phyloP scores from a whole-genome alignment of 163 green algal genomes.

The Chlorella variabilis region DNA sequence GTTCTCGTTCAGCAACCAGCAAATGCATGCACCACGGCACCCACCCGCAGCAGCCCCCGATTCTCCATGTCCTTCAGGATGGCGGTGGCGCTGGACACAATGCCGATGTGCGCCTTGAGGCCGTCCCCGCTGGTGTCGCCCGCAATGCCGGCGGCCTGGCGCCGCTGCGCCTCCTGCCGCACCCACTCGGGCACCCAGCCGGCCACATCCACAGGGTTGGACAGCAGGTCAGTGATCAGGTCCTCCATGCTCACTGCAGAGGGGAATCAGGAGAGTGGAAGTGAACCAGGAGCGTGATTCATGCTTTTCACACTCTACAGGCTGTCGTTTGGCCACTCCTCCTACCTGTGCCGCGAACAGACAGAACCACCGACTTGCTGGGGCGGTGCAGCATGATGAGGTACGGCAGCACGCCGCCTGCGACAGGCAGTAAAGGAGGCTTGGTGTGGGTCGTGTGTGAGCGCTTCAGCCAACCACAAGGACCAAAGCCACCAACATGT shows the following conservation, averaged over 20 bases:
- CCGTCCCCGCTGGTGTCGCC: neutral
- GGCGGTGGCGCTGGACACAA: slow-evolving; percentile 53
- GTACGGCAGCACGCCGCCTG: slow-evolving; percentile 60
- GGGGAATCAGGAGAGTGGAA: too few species aligned
- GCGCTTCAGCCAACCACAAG: neutral
- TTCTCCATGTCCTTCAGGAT: slow-evolving; percentile 62
- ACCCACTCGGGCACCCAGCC: slow-evolving; percentile 53
- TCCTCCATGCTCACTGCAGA: slow-evolving; percentile 48
- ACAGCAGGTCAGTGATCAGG: slow-evolving; percentile 53
- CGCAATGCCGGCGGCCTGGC: neutral
- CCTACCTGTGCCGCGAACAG: slow-evolving; percentile 58
- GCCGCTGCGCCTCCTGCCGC: slow-evolving; percentile 14
- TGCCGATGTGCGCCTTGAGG: slow-evolving; percentile 57
- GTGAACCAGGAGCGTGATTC: too few species aligned
- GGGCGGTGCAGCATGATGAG: slow-evolving; percentile 53
- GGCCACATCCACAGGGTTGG: slow-evolving; percentile 37
- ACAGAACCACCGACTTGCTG: slow-evolving; percentile 54
- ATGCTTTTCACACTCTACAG: too few species aligned
- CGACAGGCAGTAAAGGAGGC: neutral
- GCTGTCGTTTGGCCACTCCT: too few species aligned
- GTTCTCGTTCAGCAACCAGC: too few species aligned
- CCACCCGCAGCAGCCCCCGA: slow-evolving; percentile 47
- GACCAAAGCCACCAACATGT: too few species aligned
- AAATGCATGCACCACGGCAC: neutral
- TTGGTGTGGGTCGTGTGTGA: too few species aligned